Percentiles rank a stretch among this genome's conserved stretches.
Conservation (phyloP, 2,329 filamentous ascomycete genomes). For the Nigrospora oryzae region DNA sequence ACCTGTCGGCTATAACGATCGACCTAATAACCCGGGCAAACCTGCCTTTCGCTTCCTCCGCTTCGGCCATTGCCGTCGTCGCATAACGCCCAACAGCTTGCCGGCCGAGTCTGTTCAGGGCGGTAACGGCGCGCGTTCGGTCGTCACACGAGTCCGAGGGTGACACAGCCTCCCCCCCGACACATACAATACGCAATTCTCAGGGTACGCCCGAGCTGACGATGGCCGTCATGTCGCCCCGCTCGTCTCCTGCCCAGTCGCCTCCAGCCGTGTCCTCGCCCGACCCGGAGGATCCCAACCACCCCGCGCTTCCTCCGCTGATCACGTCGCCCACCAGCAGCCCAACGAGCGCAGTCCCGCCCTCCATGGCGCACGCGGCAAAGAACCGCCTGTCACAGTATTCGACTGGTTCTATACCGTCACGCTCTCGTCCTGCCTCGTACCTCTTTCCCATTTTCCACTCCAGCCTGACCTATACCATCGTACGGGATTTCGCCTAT, state of each 20-base stretch:
- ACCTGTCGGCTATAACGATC: too few relatives aligned
- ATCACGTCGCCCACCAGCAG: constrained; percentile 49
- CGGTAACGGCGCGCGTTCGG: constrained; percentile 8
- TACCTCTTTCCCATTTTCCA: constrained; percentile 75
- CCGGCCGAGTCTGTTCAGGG: constrained; percentile 20
- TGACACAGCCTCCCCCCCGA: constrained; percentile 1
- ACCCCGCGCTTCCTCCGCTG: constrained; percentile 46
- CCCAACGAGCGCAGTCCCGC: constrained; percentile 47
- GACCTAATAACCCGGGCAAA: too few relatives aligned
- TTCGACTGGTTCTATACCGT: constrained; percentile 60
- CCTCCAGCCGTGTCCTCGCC: constrained; percentile 36
- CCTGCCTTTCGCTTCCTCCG: too few relatives aligned
- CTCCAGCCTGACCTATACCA: constrained; percentile 78
- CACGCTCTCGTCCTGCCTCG: constrained; percentile 72
- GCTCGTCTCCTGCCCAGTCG: constrained; percentile 45
- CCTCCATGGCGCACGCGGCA: constrained; percentile 67
- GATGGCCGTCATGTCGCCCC: constrained; percentile 49
- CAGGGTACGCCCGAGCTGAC: constrained; percentile 21
- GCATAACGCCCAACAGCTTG: constrained; percentile 19
- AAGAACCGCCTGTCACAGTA: constrained; percentile 80
- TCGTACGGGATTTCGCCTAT: constrained; percentile 95
- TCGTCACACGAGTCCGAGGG: constrained; percentile 3
- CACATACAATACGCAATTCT: not conserved
- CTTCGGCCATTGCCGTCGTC: constrained; percentile 1
- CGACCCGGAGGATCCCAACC: constrained; percentile 23